Evolutionary conservation across 345 rosid species (phyloP).

Genomic region (Corchorus olitorius): DNA sequence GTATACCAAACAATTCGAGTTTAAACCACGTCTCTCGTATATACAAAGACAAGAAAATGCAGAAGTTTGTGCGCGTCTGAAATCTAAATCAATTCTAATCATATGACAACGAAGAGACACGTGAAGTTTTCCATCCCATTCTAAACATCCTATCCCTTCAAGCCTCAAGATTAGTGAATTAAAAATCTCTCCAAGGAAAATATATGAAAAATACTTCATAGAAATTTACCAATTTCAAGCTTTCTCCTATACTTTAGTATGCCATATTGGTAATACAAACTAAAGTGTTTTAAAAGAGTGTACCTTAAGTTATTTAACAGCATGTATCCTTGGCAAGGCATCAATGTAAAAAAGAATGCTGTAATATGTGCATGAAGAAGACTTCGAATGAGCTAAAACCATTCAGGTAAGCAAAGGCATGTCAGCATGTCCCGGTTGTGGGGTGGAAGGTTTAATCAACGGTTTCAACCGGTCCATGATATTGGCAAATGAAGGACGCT

Average conservation of each 20-base stretch:
- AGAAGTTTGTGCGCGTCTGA: neutral
- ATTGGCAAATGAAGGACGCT: conserved; percentile 85
- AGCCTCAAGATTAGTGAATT: neutral
- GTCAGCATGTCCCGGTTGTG: conserved; percentile 59
- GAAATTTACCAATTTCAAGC: neutral
- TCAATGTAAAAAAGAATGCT: conserved; percentile 50
- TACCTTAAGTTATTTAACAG: conserved; percentile 53
- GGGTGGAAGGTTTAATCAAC: conserved; percentile 64
- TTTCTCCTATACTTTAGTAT: neutral
- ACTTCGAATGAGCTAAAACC: conserved; percentile 19
- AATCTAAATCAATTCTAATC: neutral
- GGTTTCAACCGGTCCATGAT: conserved; percentile 84
- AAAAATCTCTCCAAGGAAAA: neutral
- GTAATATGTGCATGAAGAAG: conserved; percentile 63
- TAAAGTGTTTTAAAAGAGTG: conserved; percentile 18
- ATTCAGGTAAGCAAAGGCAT: conserved; percentile 47
- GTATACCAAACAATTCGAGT: neutral
- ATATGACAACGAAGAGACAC: neutral
- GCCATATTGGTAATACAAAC: neutral
- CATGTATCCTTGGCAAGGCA: conserved; percentile 38
- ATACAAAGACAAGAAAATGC: neutral
- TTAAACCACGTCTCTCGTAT: neutral
- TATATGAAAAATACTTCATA: neutral
- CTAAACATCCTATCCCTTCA: neutral
- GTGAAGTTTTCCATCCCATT: neutral